Conservation (phyloP, 768 basidiomycete species). For the Artomyces pyxidatus region DNA sequence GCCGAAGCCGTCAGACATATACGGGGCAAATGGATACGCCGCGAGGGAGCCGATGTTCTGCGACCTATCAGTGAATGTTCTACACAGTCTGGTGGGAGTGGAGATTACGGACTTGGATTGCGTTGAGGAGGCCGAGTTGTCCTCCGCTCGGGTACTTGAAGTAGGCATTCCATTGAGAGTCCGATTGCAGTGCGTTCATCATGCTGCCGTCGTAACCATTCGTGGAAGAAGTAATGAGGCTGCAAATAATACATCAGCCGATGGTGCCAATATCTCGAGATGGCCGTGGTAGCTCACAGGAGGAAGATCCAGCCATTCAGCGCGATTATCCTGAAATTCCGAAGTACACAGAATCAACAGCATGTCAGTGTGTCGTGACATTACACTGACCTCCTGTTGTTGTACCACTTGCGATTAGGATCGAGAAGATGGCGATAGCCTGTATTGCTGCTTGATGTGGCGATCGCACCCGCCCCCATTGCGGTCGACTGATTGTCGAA, state of each 20-base stretch:
- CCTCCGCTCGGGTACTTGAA: not conserved
- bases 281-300: no score
- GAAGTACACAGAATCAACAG: not conserved
- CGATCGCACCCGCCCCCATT: conserved; percentile 49
- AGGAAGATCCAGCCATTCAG: no score
- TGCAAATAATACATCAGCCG: no score
- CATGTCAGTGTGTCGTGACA: no score
- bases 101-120: conserved; percentile 46
- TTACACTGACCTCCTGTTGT: conserved; percentile 66
- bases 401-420: conserved; percentile 67
- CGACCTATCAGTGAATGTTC: not conserved
- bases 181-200: conserved; percentile 22
- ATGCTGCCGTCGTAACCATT: conserved; percentile 34
- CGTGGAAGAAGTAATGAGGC: conserved; percentile 30
- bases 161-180: not conserved
- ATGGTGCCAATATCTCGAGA: no score
- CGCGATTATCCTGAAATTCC: conserved; percentile 37
- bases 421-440: conserved; percentile 51
- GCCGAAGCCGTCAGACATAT: conserved; percentile 64
- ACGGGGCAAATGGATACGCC: conserved; percentile 64
- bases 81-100: conserved; percentile 43
- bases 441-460: conserved; percentile 24
- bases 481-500: conserved; percentile 18
- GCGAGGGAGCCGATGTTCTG: conserved; percentile 66
- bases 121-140: conserved; percentile 36